A percentile compares a stretch with the other conserved stretches of the same genome.
phyloP scores from a whole-genome alignment of 352 stramenopile species.

The Globisporangium takayamanum region DNA sequence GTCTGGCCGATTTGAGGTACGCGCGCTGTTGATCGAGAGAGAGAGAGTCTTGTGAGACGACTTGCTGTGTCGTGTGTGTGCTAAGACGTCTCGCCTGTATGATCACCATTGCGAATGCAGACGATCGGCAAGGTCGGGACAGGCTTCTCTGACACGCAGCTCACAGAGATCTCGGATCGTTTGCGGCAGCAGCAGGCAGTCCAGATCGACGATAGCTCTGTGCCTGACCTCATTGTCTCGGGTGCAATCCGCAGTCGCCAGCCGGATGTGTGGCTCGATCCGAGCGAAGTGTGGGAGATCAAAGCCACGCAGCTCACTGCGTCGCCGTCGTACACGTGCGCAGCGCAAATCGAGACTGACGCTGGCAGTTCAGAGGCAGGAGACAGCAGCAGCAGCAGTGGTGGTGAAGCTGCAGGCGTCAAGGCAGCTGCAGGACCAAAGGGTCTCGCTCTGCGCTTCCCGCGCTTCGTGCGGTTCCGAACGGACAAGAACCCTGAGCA shows the following conservation, averaged over 20 bases:
- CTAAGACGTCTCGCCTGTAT: not conserved
- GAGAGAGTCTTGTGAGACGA: not conserved
- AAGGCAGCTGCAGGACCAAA: slow-evolving; percentile 15
- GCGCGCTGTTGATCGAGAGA: not conserved
- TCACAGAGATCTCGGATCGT: slow-evolving; percentile 62
- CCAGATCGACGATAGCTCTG: slow-evolving; percentile 24
- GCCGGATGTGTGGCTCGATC: slow-evolving; percentile 93
- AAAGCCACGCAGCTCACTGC: slow-evolving; percentile 97
- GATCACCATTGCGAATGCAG: slow-evolving; percentile 14
- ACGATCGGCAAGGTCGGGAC: slow-evolving; percentile 92
- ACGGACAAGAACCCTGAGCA: slow-evolving; percentile 94
- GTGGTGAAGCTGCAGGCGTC: not conserved
- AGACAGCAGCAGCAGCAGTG: slow-evolving; percentile 7
- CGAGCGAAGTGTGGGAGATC: slow-evolving; percentile 97
- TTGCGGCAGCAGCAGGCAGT: slow-evolving; percentile 34
- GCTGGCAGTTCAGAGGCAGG: not conserved
- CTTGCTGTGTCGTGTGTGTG: not conserved
- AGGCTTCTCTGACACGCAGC: slow-evolving; percentile 96
- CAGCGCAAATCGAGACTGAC: slow-evolving; percentile 17
- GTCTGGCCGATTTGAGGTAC: slow-evolving; percentile 92
- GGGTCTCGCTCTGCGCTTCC: slow-evolving; percentile 97
- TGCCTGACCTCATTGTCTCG: slow-evolving; percentile 50
- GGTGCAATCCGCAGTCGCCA: slow-evolving; percentile 53
- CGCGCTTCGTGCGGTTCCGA: slow-evolving; percentile 94
- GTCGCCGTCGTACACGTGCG: slow-evolving; percentile 93